Base-by-base conservation (phyloP, 2,329 filamentous ascomycete species). In the Rugonectria rugulosa region DNA sequence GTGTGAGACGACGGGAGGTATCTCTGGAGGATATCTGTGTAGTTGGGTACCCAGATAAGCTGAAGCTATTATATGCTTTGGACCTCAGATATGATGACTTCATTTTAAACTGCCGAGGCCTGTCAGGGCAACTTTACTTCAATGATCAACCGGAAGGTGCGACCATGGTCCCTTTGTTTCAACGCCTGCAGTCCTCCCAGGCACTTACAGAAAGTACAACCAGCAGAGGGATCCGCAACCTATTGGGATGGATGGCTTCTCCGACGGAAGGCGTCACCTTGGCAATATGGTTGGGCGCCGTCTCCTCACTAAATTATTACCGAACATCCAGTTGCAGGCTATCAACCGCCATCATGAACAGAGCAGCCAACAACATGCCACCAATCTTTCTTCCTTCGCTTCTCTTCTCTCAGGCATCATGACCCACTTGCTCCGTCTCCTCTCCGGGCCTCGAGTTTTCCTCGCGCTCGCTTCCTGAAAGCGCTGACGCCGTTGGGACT, bases 281-380 rank as follows among this genome's bases (percentile, higher is more conserved):
- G 42, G 54, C 48, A 45, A 14, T 27, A 41, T 42, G 44, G 55
- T 58, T 54, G 55, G 55, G 49, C 55, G 32, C 45, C 32, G 38
- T 53, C 49, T 29, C 24, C 34, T 41, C 34, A 56, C 46, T 50
- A 55, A 49, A 45, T 44, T 50, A 34, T 31, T 40, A 20, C 23
- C 38, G 45, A 32, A 32, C 26, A 44, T 7, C 17, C 40, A 43
- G 26, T 29, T 12, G 7, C 26, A 29, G 26, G 26, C 7, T 36
- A n/a, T 43, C 31, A 26, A 34, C n/a, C 20, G 14, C 36, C 34
- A 48, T 37, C 45, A 36, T 36, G 32, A 17, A 6, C 32, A 36
- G 29, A 15, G 15, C n/a, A 15, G 19, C 32, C n/a, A 20, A 27
- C 24, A 27, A 27, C 24, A 27, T 11, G 11, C 24, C 24, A 32